These are phyloP conservation scores for Backusella tuberculispora DNA, from an alignment of 192 early-diverging fungal genomes.

Conservation along the genomic window DNA sequence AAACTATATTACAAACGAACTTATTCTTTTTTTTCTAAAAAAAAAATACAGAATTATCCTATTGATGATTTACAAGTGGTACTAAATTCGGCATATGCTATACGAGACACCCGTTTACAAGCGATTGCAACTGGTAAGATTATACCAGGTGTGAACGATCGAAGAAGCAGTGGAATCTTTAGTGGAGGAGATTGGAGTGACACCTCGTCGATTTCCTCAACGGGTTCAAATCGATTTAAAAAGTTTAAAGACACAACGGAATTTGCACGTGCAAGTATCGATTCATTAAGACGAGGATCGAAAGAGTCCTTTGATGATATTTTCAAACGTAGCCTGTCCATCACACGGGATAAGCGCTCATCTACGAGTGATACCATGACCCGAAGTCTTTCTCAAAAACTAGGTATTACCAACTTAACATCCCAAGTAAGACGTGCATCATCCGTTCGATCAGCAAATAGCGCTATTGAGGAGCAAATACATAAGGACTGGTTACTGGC, in stretches of 20 bases:
- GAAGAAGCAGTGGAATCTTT: constrained; percentile 31
- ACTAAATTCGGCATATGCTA: constrained; percentile 28
- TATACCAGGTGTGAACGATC: constrained; percentile 37
- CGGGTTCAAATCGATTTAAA: constrained; percentile 27
- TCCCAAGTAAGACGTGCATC: constrained; percentile 15
- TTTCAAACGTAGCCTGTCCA: constrained; percentile 25
- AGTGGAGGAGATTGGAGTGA: constrained; percentile 31
- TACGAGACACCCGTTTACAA: constrained; percentile 34
- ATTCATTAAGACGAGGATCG: constrained; percentile 32
- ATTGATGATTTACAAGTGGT: constrained; percentile 48
- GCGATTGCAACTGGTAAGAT: constrained; percentile 18
- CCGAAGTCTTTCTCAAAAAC: constrained; percentile 24
- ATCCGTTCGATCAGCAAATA: constrained; percentile 8
- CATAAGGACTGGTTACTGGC: constrained; percentile 16
- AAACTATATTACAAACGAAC: background rate
- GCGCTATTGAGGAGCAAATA: constrained; percentile 9
- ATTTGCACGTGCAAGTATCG: constrained; percentile 34
- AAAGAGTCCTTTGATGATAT: constrained; percentile 39
- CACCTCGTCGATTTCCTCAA: constrained; percentile 33
- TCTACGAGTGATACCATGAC: constrained; percentile 21
- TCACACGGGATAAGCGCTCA: constrained; percentile 23
- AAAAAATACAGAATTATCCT: constrained; percentile 57
- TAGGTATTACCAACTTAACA: constrained; percentile 23
- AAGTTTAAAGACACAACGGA: constrained; percentile 33
- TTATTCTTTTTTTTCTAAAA: constrained; percentile 16